Evolutionary conservation across 768 basidiomycete genomes (phyloP).

Genomic region (Erythrobasidium yunnanense): DNA sequence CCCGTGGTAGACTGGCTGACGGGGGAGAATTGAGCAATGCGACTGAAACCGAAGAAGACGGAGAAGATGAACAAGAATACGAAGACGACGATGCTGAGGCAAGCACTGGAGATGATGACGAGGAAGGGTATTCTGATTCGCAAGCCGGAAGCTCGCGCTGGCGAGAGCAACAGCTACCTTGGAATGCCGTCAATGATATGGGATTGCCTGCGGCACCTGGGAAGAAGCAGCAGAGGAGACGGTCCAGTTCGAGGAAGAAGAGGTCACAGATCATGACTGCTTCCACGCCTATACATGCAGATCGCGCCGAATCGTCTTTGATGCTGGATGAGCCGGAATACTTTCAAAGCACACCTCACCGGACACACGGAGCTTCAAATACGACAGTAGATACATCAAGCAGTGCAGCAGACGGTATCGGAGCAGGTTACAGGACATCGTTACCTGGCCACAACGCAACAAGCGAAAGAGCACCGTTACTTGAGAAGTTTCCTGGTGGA

Average conservation of each 20-base stretch:
- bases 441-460: not conserved
- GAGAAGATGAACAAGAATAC: not conserved
- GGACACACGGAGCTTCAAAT: not conserved
- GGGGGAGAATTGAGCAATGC: not conserved
- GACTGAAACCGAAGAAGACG: slow-evolving; percentile 8
- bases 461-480: slow-evolving; percentile 4
- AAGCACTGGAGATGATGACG: not conserved
- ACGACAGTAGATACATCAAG: not conserved
- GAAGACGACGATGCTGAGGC: not conserved
- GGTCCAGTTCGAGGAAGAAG: not conserved
- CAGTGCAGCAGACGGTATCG: slow-evolving; percentile 1
- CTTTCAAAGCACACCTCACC: too few species aligned
- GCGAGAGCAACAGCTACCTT: not conserved
- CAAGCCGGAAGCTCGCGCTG: not conserved
- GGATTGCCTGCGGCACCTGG: too few species aligned
- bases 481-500: too few species aligned
- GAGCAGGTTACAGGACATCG: not conserved
- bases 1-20: not conserved
- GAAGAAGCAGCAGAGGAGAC: too few species aligned
- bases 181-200: not conserved
- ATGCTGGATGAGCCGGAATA: too few species aligned
- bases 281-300: too few species aligned
- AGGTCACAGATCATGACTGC: too few species aligned
- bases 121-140: not conserved
- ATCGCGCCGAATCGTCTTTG: too few species aligned